These are phyloP conservation scores for Abelmoschus esculentus DNA, from an alignment of 345 rosid genomes.

Conservation along the genomic window DNA sequence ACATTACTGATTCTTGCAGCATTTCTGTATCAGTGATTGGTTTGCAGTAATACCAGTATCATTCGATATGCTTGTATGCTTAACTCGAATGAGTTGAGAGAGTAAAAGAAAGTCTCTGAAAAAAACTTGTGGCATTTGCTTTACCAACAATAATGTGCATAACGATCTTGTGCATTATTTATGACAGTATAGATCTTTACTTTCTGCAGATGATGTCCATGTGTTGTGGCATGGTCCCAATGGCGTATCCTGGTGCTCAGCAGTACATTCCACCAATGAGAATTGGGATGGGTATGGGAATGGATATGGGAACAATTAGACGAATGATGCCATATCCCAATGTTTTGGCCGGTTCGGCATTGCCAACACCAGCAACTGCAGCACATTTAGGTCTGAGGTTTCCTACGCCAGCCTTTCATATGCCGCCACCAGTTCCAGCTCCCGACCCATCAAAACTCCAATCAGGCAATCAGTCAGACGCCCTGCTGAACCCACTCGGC, in stretches of 20 bases:
- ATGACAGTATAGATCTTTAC: background rate
- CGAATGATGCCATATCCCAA: conserved; percentile 75
- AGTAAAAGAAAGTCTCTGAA: background rate
- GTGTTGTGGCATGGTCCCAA: conserved; percentile 75
- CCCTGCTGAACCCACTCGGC: background rate
- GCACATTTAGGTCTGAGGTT: conserved; percentile 53
- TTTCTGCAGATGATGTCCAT: conserved; percentile 72
- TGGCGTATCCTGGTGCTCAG: conserved; percentile 67
- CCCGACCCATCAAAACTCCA: background rate
- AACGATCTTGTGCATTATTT: conserved; percentile 1
- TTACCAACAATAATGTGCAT: background rate
- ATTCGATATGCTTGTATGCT: background rate
- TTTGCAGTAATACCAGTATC: background rate
- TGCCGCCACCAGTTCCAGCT: conserved; percentile 37
- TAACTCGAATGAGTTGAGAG: background rate
- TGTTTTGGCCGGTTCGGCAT: conserved; percentile 45
- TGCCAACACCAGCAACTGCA: conserved; percentile 47
- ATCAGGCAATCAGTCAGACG: too few relatives aligned
- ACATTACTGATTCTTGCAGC: background rate
- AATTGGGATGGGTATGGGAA: conserved; percentile 53
- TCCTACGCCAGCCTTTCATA: conserved; percentile 50
- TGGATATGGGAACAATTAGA: conserved; percentile 47
- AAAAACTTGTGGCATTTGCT: background rate
- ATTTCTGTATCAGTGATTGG: background rate
- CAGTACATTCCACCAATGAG: conserved; percentile 57